Percentiles rank a stretch among this genome's conserved stretches.
These are phyloP conservation scores for Jatropha multifida DNA, from an alignment of 441 rosid species.

Conservation along the genomic window DNA sequence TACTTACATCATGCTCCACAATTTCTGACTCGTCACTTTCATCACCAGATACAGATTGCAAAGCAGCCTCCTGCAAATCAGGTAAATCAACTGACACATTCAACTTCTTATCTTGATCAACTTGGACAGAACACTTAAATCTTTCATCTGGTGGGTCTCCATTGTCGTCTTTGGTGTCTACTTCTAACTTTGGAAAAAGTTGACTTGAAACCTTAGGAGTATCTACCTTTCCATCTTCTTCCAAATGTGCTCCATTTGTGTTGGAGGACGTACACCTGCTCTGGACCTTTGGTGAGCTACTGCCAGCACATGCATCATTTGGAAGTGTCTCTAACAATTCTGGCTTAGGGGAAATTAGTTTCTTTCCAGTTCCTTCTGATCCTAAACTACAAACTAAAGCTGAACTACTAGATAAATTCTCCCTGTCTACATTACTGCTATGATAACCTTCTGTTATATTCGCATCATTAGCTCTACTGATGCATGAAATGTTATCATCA, in stretches of 20 bases:
- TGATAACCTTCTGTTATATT: slow-evolving; percentile 30
- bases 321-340: slow-evolving; percentile 34
- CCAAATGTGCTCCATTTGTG: slow-evolving; percentile 19
- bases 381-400: slow-evolving; percentile 48
- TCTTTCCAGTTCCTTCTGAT: slow-evolving; percentile 37
- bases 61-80: slow-evolving; percentile 38
- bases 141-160: slow-evolving; percentile 35
- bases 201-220: slow-evolving; percentile 30
- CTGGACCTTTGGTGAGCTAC: slow-evolving; percentile 34
- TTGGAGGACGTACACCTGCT: slow-evolving; percentile 16
- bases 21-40: slow-evolving; percentile 79
- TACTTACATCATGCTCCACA: slow-evolving; percentile 92
- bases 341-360: slow-evolving; percentile 33
- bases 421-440: slow-evolving; percentile 39
- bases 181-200: slow-evolving; percentile 33
- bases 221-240: slow-evolving; percentile 28
- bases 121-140: slow-evolving; percentile 37
- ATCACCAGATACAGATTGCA: slow-evolving; percentile 50
- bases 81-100: slow-evolving; percentile 35
- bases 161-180: slow-evolving; percentile 35
- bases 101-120: slow-evolving; percentile 41
- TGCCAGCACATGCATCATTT: slow-evolving; percentile 36
- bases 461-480: slow-evolving; percentile 39
- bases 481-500: slow-evolving; percentile 57
- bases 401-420: slow-evolving; percentile 44